A percentile compares a stretch with the other conserved stretches of the same genome.
Conservation (phyloP, 1,284 basidiomycete genomes). For the Papiliotrema laurentii region DNA sequence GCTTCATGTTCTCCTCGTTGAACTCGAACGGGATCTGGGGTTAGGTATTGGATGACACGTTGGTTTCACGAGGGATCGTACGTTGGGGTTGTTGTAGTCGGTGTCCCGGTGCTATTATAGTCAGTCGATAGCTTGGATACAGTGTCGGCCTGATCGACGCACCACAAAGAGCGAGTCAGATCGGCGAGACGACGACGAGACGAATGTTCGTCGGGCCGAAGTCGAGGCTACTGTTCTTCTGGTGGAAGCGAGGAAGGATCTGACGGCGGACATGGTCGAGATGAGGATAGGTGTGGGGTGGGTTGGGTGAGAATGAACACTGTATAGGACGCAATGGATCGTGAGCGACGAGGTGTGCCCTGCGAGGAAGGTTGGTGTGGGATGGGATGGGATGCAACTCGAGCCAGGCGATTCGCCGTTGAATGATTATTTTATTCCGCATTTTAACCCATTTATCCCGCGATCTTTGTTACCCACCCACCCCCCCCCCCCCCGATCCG, state of each 20-base stretch:
- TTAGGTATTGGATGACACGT: neutral
- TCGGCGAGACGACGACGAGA: slow-evolving; percentile 50
- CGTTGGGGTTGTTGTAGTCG: slow-evolving; percentile 83
- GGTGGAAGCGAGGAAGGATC: slow-evolving; percentile 25
- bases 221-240: slow-evolving; percentile 52
- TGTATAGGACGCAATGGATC: neutral
- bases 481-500: too few relatives aligned
- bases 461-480: neutral
- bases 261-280: slow-evolving; percentile 34
- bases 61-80: slow-evolving; percentile 26
- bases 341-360: too few relatives aligned
- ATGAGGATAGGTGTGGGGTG: slow-evolving; percentile 1
- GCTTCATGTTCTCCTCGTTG: slow-evolving; percentile 71
- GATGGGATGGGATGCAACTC: neutral
- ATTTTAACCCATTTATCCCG: slow-evolving; percentile 4
- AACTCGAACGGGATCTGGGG: slow-evolving; percentile 85
- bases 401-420: slow-evolving; percentile 2
- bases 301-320: neutral
- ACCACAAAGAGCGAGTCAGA: slow-evolving; percentile 63
- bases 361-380: slow-evolving; percentile 4
- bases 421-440: neutral
- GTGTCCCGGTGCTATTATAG: slow-evolving; percentile 82
- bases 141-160: slow-evolving; percentile 32
- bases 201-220: slow-evolving; percentile 47
- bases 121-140: neutral